Percentiles rank a stretch among this genome's conserved stretches.
phyloP scores from a whole-genome alignment of 1,139 yeast genomes.

The Candida mesenterica region DNA sequence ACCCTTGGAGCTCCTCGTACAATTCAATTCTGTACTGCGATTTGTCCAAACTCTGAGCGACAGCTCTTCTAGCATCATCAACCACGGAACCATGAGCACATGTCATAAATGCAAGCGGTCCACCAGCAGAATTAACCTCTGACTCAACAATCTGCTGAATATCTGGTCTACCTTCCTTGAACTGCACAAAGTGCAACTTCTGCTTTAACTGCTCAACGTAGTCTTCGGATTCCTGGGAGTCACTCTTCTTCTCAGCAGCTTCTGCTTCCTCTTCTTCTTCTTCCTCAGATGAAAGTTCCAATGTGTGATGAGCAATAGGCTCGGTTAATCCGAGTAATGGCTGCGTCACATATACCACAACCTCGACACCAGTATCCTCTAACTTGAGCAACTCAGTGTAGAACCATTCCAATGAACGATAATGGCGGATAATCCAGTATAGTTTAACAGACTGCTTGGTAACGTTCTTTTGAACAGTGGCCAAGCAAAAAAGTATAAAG shows the following conservation, averaged over 20 bases:
- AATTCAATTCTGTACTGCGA: slow-evolving; percentile 37
- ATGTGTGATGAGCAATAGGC: slow-evolving; percentile 13
- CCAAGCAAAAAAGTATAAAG: slow-evolving; percentile 35
- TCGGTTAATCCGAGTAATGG: slow-evolving; percentile 20
- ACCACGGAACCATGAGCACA: slow-evolving; percentile 45
- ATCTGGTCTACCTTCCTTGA: slow-evolving; percentile 48
- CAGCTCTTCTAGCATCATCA: slow-evolving; percentile 35
- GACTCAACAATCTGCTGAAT: slow-evolving; percentile 33
- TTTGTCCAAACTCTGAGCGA: slow-evolving; percentile 28
- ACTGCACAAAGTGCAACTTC: slow-evolving; percentile 35
- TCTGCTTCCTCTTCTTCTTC: slow-evolving; percentile 13
- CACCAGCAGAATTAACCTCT: slow-evolving; percentile 35
- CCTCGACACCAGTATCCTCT: slow-evolving; percentile 31
- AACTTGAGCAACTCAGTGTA: slow-evolving; percentile 23
- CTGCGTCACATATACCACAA: slow-evolving; percentile 35
- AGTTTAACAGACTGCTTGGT: slow-evolving; percentile 28
- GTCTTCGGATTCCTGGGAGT: slow-evolving; percentile 13
- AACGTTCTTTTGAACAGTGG: slow-evolving; percentile 18
- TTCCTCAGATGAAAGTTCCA: slow-evolving; percentile 12
- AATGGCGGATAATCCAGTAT: slow-evolving; percentile 50
- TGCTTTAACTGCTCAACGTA: slow-evolving; percentile 16
- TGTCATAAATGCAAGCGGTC: slow-evolving; percentile 37
- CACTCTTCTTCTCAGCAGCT: slow-evolving; percentile 15
- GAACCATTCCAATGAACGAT: slow-evolving; percentile 33
- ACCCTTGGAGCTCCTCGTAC: slow-evolving; percentile 40